These are phyloP conservation scores for Notholithocarpus densiflorus DNA, from an alignment of 306 rosid species.

Conservation along the genomic window DNA sequence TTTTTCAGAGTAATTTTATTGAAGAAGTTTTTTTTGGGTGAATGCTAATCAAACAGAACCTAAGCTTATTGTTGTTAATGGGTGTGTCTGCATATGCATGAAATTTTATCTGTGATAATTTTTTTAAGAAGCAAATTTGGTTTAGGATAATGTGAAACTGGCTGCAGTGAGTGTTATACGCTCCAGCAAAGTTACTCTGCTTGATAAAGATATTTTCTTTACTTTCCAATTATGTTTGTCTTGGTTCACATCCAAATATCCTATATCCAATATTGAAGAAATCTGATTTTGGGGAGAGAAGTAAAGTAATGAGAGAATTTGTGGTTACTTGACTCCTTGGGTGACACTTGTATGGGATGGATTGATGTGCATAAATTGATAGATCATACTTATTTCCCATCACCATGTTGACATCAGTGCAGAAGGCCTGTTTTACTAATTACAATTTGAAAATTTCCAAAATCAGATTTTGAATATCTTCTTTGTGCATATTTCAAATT, in stretches of 20 bases:
- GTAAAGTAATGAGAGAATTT: neutral
- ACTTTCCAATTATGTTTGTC: neutral
- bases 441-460: neutral
- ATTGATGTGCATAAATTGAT: neutral
- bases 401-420: neutral
- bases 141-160: neutral
- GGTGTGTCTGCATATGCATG: neutral
- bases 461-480: neutral
- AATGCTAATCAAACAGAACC: neutral
- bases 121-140: neutral
- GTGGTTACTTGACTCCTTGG: neutral
- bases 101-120: neutral
- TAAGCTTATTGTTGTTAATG: neutral
- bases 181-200: neutral
- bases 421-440: neutral
- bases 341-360: neutral
- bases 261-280: neutral
- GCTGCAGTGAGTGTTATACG: neutral
- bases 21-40: neutral
- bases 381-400: neutral
- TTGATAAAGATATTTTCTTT: neutral
- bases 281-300: neutral
- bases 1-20: neutral
- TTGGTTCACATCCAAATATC: neutral
- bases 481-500: neutral